phyloP scores from a whole-genome alignment of 495 filamentous ascomycete species.

The Aspergillus kassunensis region DNA sequence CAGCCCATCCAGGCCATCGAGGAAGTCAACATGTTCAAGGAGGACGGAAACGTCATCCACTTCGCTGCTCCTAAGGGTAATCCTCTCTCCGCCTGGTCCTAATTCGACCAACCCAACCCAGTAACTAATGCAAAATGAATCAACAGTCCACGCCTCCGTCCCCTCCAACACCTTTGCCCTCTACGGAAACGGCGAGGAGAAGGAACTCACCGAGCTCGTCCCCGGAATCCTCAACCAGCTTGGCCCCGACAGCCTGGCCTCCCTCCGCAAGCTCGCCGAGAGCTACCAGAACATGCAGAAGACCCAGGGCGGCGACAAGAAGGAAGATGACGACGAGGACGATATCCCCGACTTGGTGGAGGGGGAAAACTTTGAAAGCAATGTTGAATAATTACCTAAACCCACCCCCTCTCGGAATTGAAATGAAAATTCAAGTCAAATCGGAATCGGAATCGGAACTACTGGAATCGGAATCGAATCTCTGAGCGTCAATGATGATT shows the following conservation, averaged over 20 bases:
- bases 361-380: constrained; percentile 95
- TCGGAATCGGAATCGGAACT: too few species aligned
- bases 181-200: constrained; percentile 98
- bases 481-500: constrained; percentile 2
- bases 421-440: not conserved
- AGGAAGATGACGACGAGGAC: constrained; percentile 71
- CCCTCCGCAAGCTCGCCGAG: constrained; percentile 95
- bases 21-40: constrained; percentile 99
- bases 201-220: constrained; percentile 98
- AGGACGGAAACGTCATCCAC: constrained; percentile 99
- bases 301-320: constrained; percentile 70
- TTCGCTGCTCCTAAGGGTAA: constrained; percentile 95
- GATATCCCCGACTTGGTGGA: constrained; percentile 95
- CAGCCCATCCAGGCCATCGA: constrained; percentile 98
- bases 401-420: not conserved
- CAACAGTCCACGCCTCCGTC: constrained; percentile 86
- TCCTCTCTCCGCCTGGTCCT: not conserved
- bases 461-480: too few species aligned
- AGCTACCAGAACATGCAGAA: constrained; percentile 99
- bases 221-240: constrained; percentile 99
- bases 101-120: not conserved
- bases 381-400: constrained; percentile 68
- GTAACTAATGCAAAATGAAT: not conserved
- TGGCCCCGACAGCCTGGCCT: constrained; percentile 95
- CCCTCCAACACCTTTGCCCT: constrained; percentile 98